Evolutionary conservation across 805 yeast genomes (phyloP).

Genomic region (Citeromyces matritensis): DNA sequence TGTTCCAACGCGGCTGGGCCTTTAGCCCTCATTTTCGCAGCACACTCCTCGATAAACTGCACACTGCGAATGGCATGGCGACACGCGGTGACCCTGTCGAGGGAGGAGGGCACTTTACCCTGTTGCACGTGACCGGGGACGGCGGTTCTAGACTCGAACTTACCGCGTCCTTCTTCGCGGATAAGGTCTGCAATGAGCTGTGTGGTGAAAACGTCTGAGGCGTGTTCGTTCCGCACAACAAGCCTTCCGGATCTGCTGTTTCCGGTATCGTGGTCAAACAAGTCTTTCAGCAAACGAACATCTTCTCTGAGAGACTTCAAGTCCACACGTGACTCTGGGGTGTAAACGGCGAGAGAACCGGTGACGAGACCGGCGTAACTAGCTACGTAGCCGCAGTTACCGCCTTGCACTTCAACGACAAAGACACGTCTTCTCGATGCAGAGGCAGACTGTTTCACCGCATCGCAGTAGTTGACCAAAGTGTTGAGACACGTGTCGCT

Average conservation of each 20-base stretch:
- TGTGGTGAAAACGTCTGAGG: conserved; percentile 52
- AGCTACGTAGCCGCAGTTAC: conserved; percentile 70
- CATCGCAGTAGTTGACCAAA: conserved; percentile 59
- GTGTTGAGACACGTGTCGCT: conserved; percentile 64
- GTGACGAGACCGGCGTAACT: conserved; percentile 51
- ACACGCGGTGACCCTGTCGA: conserved; percentile 56
- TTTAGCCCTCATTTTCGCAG: background rate
- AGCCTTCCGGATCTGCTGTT: conserved; percentile 56
- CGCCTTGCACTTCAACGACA: conserved; percentile 78
- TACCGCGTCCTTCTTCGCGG: conserved; percentile 43
- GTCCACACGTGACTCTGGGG: too few relatives aligned
- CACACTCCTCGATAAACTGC: conserved; percentile 41
- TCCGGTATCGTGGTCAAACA: conserved; percentile 49
- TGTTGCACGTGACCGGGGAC: conserved; percentile 83
- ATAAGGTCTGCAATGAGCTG: conserved; percentile 59
- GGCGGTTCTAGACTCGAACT: conserved; percentile 68
- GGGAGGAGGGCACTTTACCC: conserved; percentile 65
- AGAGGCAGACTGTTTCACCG: conserved; percentile 67
- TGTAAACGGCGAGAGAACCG: conserved; percentile 64
- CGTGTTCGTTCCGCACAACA: conserved; percentile 51
- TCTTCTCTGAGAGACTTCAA: conserved; percentile 52
- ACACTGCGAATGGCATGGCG: conserved; percentile 53
- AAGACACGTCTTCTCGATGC: conserved; percentile 68
- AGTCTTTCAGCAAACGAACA: conserved; percentile 40
- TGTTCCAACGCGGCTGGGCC: background rate